Base-by-base conservation (phyloP, 2,329 filamentous ascomycete species). In the Fusarium sp. region DNA sequence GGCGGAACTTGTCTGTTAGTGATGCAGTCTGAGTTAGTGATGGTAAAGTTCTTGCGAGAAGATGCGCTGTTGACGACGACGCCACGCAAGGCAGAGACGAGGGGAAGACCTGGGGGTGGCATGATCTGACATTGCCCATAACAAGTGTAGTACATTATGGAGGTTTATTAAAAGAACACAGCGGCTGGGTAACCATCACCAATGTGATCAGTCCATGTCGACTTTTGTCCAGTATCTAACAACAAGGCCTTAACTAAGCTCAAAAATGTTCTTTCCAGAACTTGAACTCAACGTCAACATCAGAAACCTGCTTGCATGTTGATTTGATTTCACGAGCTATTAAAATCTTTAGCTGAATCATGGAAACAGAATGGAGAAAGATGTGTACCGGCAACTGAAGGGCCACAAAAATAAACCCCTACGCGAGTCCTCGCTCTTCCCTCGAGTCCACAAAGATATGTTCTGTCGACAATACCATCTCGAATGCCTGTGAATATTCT, bases 211-310 rank as follows among this genome's bases (percentile, higher is more conserved):
- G 14, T 12, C 4, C 42, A 24, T 44, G 20, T 24, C 12, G n/a
- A 42, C 11, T 20, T 11, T 42, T 20, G 20, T 42, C 12, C 11
- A 20, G n/a, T 42, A 22, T 42, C 10, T 42, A 12, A 20, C 61
- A 46, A 51, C 17, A 4, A 5, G 17, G 36, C 24, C 24, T 24
- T 5, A 3, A 24, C 24, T 58, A 62, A 40, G 56, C 56, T 79
- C 87, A 92, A 80, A 92, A 92, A 81, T 99, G 96, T 84, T 99
- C 96, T 86, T 99, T 99, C 96, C 96, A 99, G 87, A 99, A 99
- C 78, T 94, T 93, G 86, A 98, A 99, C 78, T 92, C 90, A 65
- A 99, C 94, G 75, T 97, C 93, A 71, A 90, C 90, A 40, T 89
- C 91, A 12, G 91, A 93, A 16, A 92, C 92, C 62, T 86, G 82